A percentile compares a stretch with the other conserved stretches of the same genome.
Conservation (phyloP, 2,329 filamentous ascomycete species). For the Pseudocercospora macadamiae region DNA sequence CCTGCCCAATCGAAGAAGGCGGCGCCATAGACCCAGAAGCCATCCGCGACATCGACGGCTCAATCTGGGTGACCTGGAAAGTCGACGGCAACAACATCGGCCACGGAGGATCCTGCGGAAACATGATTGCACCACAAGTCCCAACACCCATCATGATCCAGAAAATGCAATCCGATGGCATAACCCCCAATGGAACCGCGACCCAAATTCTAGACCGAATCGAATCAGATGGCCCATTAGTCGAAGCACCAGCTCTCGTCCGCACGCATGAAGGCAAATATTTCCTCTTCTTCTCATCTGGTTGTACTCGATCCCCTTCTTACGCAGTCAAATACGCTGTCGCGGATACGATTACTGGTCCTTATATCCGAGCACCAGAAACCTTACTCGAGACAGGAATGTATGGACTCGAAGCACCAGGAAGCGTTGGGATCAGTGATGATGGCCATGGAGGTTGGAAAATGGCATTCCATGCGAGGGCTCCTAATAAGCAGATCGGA, state of each 20-base stretch:
- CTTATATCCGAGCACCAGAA: constrained; percentile 33
- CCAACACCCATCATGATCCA: constrained; percentile 41
- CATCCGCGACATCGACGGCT: constrained; percentile 34
- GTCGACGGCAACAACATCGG: constrained; percentile 42
- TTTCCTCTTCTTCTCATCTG: constrained; percentile 43
- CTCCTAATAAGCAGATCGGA: constrained; percentile 27
- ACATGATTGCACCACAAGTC: constrained; percentile 29
- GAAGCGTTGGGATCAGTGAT: constrained; percentile 32
- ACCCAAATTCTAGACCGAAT: constrained; percentile 35
- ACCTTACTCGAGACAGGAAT: constrained; percentile 35
- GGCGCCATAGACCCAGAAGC: constrained; percentile 41
- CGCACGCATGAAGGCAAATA: constrained; percentile 35
- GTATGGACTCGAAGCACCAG: constrained; percentile 38
- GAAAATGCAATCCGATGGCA: constrained; percentile 34
- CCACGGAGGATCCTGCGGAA: constrained; percentile 35
- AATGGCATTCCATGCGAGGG: constrained; percentile 40
- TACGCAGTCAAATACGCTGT: constrained; percentile 42
- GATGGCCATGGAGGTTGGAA: constrained; percentile 29
- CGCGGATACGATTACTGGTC: constrained; percentile 32
- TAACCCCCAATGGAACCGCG: constrained; percentile 30
- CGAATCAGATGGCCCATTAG: constrained; percentile 37
- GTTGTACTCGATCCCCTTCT: constrained; percentile 35
- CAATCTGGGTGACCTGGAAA: constrained; percentile 39
- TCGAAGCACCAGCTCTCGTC: constrained; percentile 40
- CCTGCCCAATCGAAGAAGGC: constrained; percentile 34